A percentile compares a stretch with the other conserved stretches of the same genome.
Conservation (phyloP, 768 basidiomycete genomes). For the Russula abietina region DNA sequence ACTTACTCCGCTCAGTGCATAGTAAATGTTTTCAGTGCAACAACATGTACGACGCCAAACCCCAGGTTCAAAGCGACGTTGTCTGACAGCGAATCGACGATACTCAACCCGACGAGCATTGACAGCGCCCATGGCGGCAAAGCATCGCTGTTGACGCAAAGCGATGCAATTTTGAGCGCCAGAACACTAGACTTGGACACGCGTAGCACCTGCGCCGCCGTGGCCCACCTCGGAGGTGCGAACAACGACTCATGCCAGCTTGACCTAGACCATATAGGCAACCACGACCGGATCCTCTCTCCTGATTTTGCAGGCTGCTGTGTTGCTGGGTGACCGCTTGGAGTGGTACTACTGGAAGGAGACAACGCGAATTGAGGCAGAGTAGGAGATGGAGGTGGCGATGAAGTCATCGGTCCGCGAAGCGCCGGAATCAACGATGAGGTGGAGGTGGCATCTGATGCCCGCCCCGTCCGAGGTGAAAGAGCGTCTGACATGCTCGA, state of each 20-base stretch:
- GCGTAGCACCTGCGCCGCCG: neutral
- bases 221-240: neutral
- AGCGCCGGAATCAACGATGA: slow-evolving; percentile 19
- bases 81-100: slow-evolving; percentile 45
- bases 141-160: slow-evolving; percentile 27
- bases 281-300: neutral
- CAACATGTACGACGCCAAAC: slow-evolving; percentile 39
- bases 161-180: slow-evolving; percentile 26
- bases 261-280: neutral
- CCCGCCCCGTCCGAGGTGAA: slow-evolving; percentile 1
- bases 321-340: neutral
- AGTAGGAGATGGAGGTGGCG: slow-evolving; percentile 6
- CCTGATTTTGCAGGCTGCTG: neutral
- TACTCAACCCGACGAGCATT: slow-evolving; percentile 34
- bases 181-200: slow-evolving; percentile 26
- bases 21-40: slow-evolving; percentile 6
- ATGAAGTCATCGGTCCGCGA: neutral
- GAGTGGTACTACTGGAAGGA: slow-evolving; percentile 16
- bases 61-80: slow-evolving; percentile 34
- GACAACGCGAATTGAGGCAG: slow-evolving; percentile 9
- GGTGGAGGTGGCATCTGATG: slow-evolving; percentile 13
- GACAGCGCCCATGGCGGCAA: slow-evolving; percentile 29
- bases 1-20: neutral
- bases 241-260: slow-evolving; percentile 1
- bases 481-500: slow-evolving; percentile 20